Percentiles rank a stretch among this genome's conserved stretches.
phyloP scores from a whole-genome alignment of 805 yeast species.

The Lipomyces kockii region DNA sequence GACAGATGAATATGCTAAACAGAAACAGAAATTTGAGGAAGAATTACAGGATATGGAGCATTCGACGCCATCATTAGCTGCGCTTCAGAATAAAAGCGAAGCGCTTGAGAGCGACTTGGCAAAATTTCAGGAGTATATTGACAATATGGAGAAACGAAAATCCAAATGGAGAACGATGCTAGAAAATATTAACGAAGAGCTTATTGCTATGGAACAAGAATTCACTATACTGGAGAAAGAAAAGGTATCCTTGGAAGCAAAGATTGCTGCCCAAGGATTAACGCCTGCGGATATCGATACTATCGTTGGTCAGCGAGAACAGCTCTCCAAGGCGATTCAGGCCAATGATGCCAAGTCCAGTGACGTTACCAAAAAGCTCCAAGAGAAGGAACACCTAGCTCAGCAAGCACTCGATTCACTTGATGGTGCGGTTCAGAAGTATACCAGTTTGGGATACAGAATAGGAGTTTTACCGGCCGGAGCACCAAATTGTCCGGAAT shows the following conservation, averaged over 20 bases:
- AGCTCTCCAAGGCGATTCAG: slow-evolving; percentile 60
- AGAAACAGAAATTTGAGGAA: slow-evolving; percentile 49
- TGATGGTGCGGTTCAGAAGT: slow-evolving; percentile 58
- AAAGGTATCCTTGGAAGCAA: slow-evolving; percentile 42
- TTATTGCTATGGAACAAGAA: slow-evolving; percentile 49
- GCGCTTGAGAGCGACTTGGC: slow-evolving; percentile 72
- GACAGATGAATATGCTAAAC: slow-evolving; percentile 49
- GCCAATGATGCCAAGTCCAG: slow-evolving; percentile 51
- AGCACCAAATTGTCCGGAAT: slow-evolving; percentile 36
- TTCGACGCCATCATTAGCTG: slow-evolving; percentile 54
- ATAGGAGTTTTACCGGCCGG: slow-evolving; percentile 47
- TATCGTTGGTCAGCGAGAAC: slow-evolving; percentile 65
- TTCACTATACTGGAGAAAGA: slow-evolving; percentile 22
- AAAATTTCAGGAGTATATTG: slow-evolving; percentile 73
- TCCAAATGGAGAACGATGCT: slow-evolving; percentile 65
- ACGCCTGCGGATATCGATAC: slow-evolving; percentile 67
- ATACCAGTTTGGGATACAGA: slow-evolving; percentile 59
- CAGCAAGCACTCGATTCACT: slow-evolving; percentile 57
- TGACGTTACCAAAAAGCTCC: slow-evolving; percentile 53
- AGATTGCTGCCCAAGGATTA: slow-evolving; percentile 60
- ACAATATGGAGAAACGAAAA: slow-evolving; percentile 64
- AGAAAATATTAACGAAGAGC: slow-evolving; percentile 61
- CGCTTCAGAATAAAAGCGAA: slow-evolving; percentile 59
- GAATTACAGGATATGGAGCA: slow-evolving; percentile 51
- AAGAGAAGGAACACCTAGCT: slow-evolving; percentile 57